These are phyloP conservation scores for Suillus weaverae DNA, from an alignment of 768 basidiomycete species.

Conservation along the genomic window DNA sequence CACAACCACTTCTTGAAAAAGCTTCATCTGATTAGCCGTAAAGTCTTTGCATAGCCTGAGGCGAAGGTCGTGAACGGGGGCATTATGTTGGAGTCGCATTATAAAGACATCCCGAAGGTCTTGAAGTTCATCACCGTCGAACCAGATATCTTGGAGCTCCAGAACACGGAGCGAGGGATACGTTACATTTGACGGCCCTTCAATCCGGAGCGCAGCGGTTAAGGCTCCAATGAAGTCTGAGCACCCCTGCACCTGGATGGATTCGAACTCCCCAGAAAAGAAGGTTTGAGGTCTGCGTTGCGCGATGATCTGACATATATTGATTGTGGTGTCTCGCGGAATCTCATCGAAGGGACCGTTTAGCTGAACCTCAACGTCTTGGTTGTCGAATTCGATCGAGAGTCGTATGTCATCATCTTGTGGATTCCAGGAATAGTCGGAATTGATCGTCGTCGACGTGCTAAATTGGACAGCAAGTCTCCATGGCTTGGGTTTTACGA, in stretches of 20 bases:
- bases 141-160: neutral
- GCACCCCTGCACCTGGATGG: neutral
- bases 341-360: neutral
- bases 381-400: neutral
- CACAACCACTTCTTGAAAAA: neutral
- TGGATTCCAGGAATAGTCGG: neutral
- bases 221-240: neutral
- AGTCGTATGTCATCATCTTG: neutral
- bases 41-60: neutral
- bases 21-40: neutral
- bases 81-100: neutral
- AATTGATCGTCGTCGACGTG: neutral
- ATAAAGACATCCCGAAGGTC: neutral
- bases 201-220: neutral
- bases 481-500: neutral
- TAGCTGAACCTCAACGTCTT: neutral
- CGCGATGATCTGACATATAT: neutral
- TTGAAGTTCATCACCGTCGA: neutral
- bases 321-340: neutral
- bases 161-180: neutral
- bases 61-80: neutral
- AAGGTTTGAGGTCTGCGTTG: neutral
- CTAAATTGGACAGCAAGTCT: neutral
- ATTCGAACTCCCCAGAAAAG: neutral
- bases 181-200: neutral